Evolutionary conservation across 106 monocot genomes (phyloP), one percentile per base, ranked within the genome.

Genomic region (Dioscorea zingiberensis): DNA sequence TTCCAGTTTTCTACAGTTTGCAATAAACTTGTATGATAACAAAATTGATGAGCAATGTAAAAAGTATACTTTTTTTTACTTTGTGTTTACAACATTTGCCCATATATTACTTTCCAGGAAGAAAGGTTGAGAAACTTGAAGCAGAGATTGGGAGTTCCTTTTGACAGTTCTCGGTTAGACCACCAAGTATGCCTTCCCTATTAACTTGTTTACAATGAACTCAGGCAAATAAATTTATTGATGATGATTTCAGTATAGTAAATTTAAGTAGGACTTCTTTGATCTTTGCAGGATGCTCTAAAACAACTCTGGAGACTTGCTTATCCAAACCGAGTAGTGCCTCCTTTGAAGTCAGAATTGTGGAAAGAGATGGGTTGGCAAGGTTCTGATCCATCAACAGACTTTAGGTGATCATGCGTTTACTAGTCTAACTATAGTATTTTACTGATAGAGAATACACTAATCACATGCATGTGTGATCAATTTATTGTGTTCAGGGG

Each of bases 311-410:
- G 94, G 94, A 81, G 69, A 59, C 62, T 94, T 73, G 79, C 89
- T 49, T 94, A 82, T 82, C 94, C 94, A 18, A 25, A 72, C 21
- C 70, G 84, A 73, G 74, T 77, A 78, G 53, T 84, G 21, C 94
- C 94, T 71, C 69, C 89, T 47, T 73, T 94, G 4, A 94, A 82
- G 65, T 87, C 83, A 44, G 83, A 83, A 44, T 69, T 80, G 62
- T 87, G 87, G 87, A 87, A 82, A 67, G 83, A 88, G 32, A 88
- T 88, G 87, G 83, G 87, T 66, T 88, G 87, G 87, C 87, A 88
- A 64, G 87, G 87, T 63, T 11, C 60, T 73, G 87, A 88, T 62
- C 87, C 87, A 49, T 88, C 87, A 49, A 84, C 87, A 45, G 87
- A 88, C 78, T 84, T 88, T 59, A 88, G 87, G 87, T 84, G 47